Conservation (phyloP, 148 eudicot species). For the Fagopyrum esculentum region DNA sequence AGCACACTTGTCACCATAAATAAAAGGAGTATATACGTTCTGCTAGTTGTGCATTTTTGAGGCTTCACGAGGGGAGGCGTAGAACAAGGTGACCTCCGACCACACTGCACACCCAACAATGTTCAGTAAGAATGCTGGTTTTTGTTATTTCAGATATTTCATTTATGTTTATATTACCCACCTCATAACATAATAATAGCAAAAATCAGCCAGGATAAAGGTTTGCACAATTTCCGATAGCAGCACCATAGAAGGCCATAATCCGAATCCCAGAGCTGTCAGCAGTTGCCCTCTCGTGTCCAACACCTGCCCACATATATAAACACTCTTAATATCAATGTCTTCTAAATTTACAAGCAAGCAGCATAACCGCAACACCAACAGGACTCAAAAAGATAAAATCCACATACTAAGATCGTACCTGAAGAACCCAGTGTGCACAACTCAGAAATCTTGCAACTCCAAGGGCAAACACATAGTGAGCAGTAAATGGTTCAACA, state of each 20-base stretch:
- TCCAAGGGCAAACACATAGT: slow-evolving; percentile 44
- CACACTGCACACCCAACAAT: slow-evolving; percentile 11
- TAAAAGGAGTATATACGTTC: neutral
- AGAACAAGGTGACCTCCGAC: slow-evolving; percentile 22
- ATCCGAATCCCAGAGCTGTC: slow-evolving; percentile 35
- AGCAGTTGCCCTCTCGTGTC: slow-evolving; percentile 43
- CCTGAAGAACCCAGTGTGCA: slow-evolving; percentile 43
- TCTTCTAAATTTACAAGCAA: neutral
- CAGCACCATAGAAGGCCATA: slow-evolving; percentile 49
- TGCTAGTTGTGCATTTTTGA: neutral
- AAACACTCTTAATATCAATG: neutral
- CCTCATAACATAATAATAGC: slow-evolving; percentile 82
- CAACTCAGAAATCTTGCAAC: slow-evolving; percentile 43
- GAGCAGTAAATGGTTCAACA: slow-evolving; percentile 49
- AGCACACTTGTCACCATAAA: neutral
- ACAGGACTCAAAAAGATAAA: neutral
- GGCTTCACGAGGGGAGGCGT: slow-evolving; percentile 20
- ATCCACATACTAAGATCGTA: neutral
- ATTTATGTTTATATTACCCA: slow-evolving; percentile 7
- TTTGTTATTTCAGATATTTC: neutral
- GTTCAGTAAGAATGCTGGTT: neutral
- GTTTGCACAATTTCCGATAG: slow-evolving; percentile 72
- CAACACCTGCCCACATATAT: slow-evolving; percentile 33
- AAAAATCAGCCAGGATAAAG: slow-evolving; percentile 79
- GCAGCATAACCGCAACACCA: neutral